These are phyloP conservation scores for Ascosphaera apis DNA, from an alignment of 2,329 filamentous ascomycete genomes.

Conservation along the genomic window DNA sequence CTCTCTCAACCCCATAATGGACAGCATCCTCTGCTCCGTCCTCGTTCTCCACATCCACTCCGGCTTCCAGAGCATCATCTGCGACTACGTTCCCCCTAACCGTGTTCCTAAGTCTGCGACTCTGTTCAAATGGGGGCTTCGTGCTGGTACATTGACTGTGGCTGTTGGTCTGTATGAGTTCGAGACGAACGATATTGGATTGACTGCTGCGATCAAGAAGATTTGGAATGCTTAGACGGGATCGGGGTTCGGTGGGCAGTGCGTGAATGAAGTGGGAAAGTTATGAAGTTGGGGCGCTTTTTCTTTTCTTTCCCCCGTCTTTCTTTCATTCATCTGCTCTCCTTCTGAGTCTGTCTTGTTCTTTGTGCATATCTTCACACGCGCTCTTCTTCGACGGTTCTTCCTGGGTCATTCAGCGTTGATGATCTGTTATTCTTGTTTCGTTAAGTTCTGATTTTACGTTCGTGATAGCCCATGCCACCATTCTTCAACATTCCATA, in stretches of 20 bases:
- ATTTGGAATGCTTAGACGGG: slow-evolving; percentile 53
- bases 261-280: no score
- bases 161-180: slow-evolving; percentile 91
- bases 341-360: background rate
- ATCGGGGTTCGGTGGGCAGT: slow-evolving; percentile 4
- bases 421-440: no score
- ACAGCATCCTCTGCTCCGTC: slow-evolving; percentile 62
- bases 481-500: no score
- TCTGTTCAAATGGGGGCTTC: slow-evolving; percentile 54
- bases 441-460: no score
- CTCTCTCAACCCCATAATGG: slow-evolving; percentile 68
- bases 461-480: no score
- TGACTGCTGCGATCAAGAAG: slow-evolving; percentile 72
- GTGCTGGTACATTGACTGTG: slow-evolving; percentile 53
- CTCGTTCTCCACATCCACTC: slow-evolving; percentile 87
- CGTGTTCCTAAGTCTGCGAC: slow-evolving; percentile 45
- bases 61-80: slow-evolving; percentile 70
- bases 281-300: slow-evolving; percentile 8
- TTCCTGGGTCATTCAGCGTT: no score
- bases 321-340: slow-evolving; percentile 8
- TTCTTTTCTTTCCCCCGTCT: slow-evolving; percentile 9
- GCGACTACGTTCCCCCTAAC: slow-evolving; percentile 68
- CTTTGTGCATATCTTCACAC: slow-evolving; percentile 2
- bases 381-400: background rate
- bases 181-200: slow-evolving; percentile 91